A percentile compares a stretch with the other conserved stretches of the same genome.
phyloP scores from a whole-genome alignment of 768 basidiomycete genomes.

The Boletus pseudo-olivaceus region DNA sequence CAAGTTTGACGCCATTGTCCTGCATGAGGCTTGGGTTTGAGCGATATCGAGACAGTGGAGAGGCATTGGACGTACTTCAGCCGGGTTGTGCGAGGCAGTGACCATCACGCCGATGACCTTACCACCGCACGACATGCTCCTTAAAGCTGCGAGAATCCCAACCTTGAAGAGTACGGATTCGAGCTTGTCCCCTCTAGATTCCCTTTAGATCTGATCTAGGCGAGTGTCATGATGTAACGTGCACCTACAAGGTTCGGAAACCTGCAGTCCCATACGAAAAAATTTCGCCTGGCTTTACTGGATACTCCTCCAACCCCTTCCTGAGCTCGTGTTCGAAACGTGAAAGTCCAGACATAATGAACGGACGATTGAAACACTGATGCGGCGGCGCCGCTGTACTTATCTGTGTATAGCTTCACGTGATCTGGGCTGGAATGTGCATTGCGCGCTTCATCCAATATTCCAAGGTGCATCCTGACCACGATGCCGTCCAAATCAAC shows the following conservation, averaged over 20 bases:
- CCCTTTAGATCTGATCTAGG: constrained; percentile 6
- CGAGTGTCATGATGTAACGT: constrained; percentile 2
- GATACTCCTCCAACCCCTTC: constrained; percentile 55
- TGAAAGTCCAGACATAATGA: constrained; percentile 34
- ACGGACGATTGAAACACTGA: neutral
- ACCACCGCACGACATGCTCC: constrained; percentile 90
- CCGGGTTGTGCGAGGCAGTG: constrained; percentile 99
- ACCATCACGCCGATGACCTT: constrained; percentile 97
- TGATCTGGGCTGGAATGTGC: constrained; percentile 2
- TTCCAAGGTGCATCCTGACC: neutral
- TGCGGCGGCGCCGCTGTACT: too few relatives aligned
- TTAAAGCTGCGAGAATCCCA: constrained; percentile 82
- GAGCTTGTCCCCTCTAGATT: constrained; percentile 58
- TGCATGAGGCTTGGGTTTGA: constrained; percentile 30
- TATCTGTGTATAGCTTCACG: constrained; percentile 7
- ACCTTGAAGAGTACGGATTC: constrained; percentile 95
- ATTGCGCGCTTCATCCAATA: neutral
- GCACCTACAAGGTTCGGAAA: constrained; percentile 81
- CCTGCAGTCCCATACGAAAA: constrained; percentile 95
- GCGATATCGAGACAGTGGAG: neutral
- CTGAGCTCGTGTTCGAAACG: constrained; percentile 42
- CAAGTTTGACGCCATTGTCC: constrained; percentile 99
- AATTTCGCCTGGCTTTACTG: constrained; percentile 62
- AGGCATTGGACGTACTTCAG: constrained; percentile 54
- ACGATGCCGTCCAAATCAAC: constrained; percentile 74